Percentiles rank a stretch among this genome's conserved stretches.
These are phyloP conservation scores for Ustulina deusta DNA, from an alignment of 2,329 filamentous ascomycete species.

Conservation along the genomic window DNA sequence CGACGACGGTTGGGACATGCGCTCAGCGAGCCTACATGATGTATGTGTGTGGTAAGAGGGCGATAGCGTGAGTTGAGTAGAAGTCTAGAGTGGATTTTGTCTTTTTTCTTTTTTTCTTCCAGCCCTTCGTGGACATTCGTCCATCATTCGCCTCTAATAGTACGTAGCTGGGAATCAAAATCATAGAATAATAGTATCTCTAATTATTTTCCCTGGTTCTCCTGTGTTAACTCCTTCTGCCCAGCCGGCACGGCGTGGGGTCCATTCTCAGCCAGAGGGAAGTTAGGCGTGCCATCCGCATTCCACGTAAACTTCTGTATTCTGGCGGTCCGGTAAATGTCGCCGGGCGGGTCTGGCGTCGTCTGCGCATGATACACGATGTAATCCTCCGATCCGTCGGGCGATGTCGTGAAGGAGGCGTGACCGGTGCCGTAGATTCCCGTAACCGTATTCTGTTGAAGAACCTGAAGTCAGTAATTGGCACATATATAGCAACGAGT, in stretches of 20 bases:
- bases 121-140: not conserved
- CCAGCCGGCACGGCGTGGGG: conserved; percentile 51
- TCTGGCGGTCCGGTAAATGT: conserved; percentile 51
- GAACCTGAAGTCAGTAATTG: not conserved
- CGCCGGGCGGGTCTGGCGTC: conserved; percentile 49
- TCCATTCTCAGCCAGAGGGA: conserved; percentile 52
- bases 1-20: too few species aligned
- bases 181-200: not conserved
- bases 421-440: conserved; percentile 53
- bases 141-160: not conserved
- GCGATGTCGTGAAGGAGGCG: conserved; percentile 52
- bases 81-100: not conserved
- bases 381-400: conserved; percentile 52
- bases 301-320: conserved; percentile 54
- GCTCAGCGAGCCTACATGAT: not conserved
- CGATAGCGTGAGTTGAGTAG: not conserved
- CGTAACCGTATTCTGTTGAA: conserved; percentile 44
- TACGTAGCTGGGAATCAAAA: not conserved
- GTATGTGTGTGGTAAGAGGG: not conserved
- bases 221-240: conserved; percentile 43
- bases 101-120: too few species aligned
- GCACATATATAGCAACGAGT: too few species aligned
- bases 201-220: not conserved
- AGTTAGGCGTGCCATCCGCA: conserved; percentile 51
- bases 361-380: conserved; percentile 54